Evolutionary conservation across 73 alveolate species (phyloP), one percentile per base, ranked within the genome.

Genomic region (Paramecium primaurelia): DNA sequence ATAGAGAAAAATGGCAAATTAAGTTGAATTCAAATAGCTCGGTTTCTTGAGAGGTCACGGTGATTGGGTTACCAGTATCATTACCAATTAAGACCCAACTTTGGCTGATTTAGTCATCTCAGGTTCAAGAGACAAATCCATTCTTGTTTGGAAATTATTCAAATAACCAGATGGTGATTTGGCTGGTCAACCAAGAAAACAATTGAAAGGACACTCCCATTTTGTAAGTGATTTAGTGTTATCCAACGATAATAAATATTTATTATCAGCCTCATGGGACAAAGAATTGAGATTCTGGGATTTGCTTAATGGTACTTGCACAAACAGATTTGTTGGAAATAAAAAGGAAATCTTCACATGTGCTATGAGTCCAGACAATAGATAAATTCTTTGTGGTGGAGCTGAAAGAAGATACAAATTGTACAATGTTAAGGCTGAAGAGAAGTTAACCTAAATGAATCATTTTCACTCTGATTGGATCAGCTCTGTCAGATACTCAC

Each of bases 221-320:
- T 96, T 97, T 95, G 95, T 97, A 58, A 92, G 97, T 40, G 98
- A 96, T 86, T 80, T 97, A 86, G 95, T 98, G 32, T 97, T 97
- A 80, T 96, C 98, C 42, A 96, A 96, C 37, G 99, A 97, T 69
- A 87, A 95, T 92, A 94, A 97, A 68, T 96, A 95, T 96, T 96
- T 96, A 92, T 93, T 97, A 59, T 93, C 99, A 30, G 96, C 97
- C 32, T 94, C 98, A 16, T 97, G 99, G 99, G 99, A 97, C 94
- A 96, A 95, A 92, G 97, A 98, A 86, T 96, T 96, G 96, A 91
- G 99, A 89, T 95, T 96, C 92, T 97, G 99, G 99, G 99, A 97
- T 95, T 73, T 97, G 86, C 92, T 94, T 47, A 92, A 96, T 86
- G 97, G 96, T 14, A 77, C 90, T 84, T 94, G 98, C 88, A 93